phyloP scores from a whole-genome alignment of 129 eudicot genomes.

The Arctium lappa region DNA sequence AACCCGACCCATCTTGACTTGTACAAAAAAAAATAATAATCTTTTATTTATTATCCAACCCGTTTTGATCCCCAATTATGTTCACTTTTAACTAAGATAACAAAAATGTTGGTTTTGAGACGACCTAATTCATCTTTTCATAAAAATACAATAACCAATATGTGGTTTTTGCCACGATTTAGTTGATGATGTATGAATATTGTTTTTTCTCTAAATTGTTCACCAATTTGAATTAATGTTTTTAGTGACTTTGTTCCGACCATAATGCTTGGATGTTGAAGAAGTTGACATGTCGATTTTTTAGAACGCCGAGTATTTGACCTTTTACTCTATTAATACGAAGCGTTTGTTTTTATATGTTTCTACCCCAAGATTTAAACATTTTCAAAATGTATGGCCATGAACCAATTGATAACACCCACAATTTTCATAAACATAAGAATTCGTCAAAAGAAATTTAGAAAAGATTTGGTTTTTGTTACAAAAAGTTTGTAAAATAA shows the following conservation, averaged over 20 bases:
- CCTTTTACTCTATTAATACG: neutral
- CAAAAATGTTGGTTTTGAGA: no score
- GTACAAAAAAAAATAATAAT: no score
- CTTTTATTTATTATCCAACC: no score
- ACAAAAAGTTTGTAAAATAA: constrained; percentile 2
- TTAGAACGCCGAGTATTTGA: neutral
- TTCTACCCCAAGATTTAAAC: no score
- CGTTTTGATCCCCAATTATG: no score
- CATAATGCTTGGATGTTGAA: neutral
- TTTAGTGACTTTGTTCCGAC: neutral
- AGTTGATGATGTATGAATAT: neutral
- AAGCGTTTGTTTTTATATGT: neutral
- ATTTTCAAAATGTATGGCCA: no score
- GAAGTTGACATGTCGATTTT: neutral
- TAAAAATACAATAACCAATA: no score
- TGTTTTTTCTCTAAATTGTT: no score
- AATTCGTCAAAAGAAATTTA: neutral
- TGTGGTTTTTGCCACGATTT: no score
- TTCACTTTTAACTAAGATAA: no score
- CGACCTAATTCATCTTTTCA: no score
- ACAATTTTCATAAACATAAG: neutral
- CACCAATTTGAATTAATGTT: neutral
- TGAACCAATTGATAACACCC: neutral
- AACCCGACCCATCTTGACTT: neutral
- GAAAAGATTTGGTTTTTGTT: constrained; percentile 22